phyloP scores from a whole-genome alignment of 2,329 filamentous ascomycete species.

The Neonectria hederae region DNA sequence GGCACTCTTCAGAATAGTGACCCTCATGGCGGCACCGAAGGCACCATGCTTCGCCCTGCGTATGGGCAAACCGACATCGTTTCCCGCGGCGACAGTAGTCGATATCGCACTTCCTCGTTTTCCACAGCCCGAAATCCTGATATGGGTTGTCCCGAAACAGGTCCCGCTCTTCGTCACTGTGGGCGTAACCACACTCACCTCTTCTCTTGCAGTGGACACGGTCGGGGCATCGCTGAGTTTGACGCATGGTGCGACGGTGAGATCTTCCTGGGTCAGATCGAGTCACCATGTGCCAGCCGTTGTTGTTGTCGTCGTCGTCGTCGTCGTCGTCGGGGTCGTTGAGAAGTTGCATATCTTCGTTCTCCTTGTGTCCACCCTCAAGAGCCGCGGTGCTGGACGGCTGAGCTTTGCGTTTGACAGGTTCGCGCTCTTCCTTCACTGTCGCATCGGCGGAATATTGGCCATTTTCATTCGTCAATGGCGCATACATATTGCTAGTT shows the following conservation, averaged over 20 bases:
- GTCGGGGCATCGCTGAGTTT: not conserved
- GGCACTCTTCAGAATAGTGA: not conserved
- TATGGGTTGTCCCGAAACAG: not conserved
- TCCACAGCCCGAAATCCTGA: not conserved
- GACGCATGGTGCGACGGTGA: not conserved
- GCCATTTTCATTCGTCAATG: not conserved
- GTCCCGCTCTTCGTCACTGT: not conserved
- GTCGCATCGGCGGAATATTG: not conserved
- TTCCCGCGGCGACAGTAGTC: not conserved
- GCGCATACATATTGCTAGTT: not conserved
- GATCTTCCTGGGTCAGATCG: not conserved
- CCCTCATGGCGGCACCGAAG: not conserved
- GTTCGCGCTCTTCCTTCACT: not conserved
- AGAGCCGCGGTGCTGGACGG: not conserved
- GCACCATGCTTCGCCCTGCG: not conserved
- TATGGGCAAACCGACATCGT: not conserved
- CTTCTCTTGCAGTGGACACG: not conserved
- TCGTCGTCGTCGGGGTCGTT: not conserved
- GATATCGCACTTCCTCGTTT: not conserved
- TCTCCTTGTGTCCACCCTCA: not conserved
- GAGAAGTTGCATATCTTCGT: not conserved
- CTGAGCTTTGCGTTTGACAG: not conserved
- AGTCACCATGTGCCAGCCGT: not conserved
- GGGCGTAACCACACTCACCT: not conserved
- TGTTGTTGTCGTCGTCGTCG: not conserved